A percentile compares a stretch with the other conserved stretches of the same genome.
These are phyloP conservation scores for Sclerospora graminicola DNA, from an alignment of 352 stramenopile genomes.

Conservation along the genomic window DNA sequence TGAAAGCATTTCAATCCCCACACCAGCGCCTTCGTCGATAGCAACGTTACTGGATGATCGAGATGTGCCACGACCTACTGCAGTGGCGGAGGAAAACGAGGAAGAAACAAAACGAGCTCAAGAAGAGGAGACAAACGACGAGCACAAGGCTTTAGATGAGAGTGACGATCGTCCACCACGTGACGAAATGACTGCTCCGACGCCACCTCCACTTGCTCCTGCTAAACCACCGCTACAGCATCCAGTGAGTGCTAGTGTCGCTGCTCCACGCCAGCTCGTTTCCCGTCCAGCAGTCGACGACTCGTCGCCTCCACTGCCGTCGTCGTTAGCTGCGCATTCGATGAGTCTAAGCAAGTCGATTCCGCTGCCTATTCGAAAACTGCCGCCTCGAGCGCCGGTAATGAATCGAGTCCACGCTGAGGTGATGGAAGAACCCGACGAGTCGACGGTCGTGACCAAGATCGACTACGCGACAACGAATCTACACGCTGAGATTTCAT, in stretches of 20 bases:
- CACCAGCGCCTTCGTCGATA: constrained; percentile 18
- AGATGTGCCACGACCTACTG: constrained; percentile 3
- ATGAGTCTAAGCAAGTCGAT: constrained; percentile 83
- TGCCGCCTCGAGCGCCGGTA: constrained; percentile 14
- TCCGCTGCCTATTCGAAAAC: constrained; percentile 36
- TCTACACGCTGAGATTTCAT: constrained; percentile 77
- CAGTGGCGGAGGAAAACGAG: neutral
- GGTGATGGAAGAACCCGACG: constrained; percentile 34
- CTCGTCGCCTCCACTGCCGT: constrained; percentile 33
- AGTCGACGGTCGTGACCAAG: constrained; percentile 33
- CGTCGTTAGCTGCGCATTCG: constrained; percentile 45
- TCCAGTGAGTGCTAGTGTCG: constrained; percentile 18
- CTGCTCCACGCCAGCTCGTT: constrained; percentile 11
- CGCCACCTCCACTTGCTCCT: constrained; percentile 4
- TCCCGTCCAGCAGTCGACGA: constrained; percentile 10
- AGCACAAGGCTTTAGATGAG: constrained; percentile 5
- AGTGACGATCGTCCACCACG: constrained; percentile 5
- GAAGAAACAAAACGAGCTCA: neutral
- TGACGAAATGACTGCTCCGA: neutral
- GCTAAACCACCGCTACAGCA: constrained; percentile 8
- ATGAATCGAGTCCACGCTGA: constrained; percentile 15
- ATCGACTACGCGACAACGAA: constrained; percentile 70
- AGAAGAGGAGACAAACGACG: too few relatives aligned
- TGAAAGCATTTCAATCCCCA: constrained; percentile 50
- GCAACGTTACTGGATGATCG: constrained; percentile 16